These are phyloP conservation scores for Zygotorulaspora chibaensis DNA, from an alignment of 805 yeast species.

Conservation along the genomic window DNA sequence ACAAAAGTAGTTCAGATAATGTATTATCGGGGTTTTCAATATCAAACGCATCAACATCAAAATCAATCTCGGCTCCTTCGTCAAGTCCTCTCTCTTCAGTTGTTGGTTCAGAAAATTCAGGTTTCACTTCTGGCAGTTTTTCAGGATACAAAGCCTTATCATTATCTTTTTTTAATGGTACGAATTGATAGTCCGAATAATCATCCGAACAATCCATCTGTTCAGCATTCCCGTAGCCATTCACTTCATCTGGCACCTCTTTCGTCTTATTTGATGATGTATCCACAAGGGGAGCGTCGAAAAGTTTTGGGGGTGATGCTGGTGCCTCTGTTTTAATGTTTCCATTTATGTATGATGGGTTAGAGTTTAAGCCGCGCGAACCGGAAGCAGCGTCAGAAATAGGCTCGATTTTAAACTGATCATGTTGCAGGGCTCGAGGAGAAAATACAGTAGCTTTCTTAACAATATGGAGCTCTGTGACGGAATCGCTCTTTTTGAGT, in stretches of 20 bases:
- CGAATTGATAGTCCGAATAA: constrained; percentile 16
- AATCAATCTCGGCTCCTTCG: constrained; percentile 35
- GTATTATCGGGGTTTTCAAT: constrained; percentile 87
- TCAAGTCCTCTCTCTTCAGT: constrained; percentile 4
- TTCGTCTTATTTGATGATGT: too few relatives aligned
- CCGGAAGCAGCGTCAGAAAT: too few relatives aligned
- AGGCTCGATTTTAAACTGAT: too few relatives aligned
- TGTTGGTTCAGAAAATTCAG: background rate
- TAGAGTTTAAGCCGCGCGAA: background rate
- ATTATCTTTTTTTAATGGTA: constrained; percentile 10
- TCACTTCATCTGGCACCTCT: too few relatives aligned
- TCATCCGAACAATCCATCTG: constrained; percentile 2
- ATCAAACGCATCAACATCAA: constrained; percentile 71
- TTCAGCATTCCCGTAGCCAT: too few relatives aligned
- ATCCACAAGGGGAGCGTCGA: too few relatives aligned
- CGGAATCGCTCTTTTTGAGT: constrained; percentile 5
- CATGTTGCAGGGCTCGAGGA: background rate
- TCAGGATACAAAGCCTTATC: background rate
- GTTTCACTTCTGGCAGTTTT: background rate
- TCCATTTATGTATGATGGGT: background rate
- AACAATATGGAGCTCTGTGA: background rate
- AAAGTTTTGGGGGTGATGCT: too few relatives aligned
- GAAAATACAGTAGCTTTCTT: background rate
- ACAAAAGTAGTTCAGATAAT: constrained; percentile 72
- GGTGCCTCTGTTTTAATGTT: too few relatives aligned